Conservation (phyloP, 2,329 filamentous ascomycete species). For the Penicillium sp. region DNA sequence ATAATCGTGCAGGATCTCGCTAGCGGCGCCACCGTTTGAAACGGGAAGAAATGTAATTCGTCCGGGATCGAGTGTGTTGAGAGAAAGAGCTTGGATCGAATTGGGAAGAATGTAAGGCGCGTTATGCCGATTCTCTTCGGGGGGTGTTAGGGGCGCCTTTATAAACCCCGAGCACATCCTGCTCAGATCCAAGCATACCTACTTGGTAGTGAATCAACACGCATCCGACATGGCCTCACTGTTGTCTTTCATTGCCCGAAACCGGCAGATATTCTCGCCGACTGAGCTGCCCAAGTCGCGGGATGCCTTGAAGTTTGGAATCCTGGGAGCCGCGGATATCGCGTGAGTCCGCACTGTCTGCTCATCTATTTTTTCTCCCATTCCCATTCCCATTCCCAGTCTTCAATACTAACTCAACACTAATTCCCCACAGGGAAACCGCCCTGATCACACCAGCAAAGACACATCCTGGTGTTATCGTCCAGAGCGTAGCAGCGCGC, state of each 20-base stretch:
- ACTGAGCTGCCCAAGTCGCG: not conserved
- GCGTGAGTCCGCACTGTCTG: constrained; percentile 17
- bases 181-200: not conserved
- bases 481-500: constrained; percentile 59
- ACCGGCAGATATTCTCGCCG: not conserved
- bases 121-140: not conserved
- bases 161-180: not conserved
- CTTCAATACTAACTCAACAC: not conserved
- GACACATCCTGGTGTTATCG: constrained; percentile 58
- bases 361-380: not conserved
- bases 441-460: constrained; percentile 52
- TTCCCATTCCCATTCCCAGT: constrained; percentile 15
- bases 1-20: not conserved
- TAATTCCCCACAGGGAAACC: not conserved
- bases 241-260: not conserved
- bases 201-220: not conserved
- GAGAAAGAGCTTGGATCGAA: not conserved
- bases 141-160: not conserved
- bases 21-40: not conserved
- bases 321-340: constrained; percentile 29
- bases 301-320: constrained; percentile 26
- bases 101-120: not conserved
- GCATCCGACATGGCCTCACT: not conserved
- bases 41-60: not conserved
- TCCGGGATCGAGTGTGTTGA: not conserved